Evolutionary conservation across 2,329 filamentous ascomycete species (phyloP), one percentile per base, ranked within the genome.

Genomic region (Fusarium scirpi): DNA sequence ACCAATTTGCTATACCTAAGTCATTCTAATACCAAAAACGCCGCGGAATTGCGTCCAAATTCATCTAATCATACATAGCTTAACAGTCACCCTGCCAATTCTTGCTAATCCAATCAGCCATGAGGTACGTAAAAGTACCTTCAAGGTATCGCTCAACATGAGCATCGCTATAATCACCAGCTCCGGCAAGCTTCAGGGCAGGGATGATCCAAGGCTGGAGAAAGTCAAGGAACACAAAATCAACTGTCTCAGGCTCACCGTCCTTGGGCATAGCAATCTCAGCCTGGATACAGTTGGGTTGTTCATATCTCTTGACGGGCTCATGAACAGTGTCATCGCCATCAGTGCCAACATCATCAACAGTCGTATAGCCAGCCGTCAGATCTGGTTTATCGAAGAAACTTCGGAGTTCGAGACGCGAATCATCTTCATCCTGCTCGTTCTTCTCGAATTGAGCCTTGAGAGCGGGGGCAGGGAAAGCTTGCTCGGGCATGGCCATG

Each of bases 211-310:
- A 97, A 12, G 90, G 90, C 80, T 96, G 87, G 38, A 98, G 90
- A 78, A 98, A 99, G 78, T 97, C 94, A 62, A 97, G 88, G 77
- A 97, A 99, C 16, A 98, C 90, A 10, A 99, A 79, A 78, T 98
- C 95, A 1, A 99, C 94, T 1, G 81, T 90, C 55, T 92, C 88
- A 0, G 93, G 92, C 18, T 87, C 83, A 8, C 78, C 84, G 8
- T 79, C 81, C 12, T 80, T 74, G 3, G 90, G 86, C 73, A 97
- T 92, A 3, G 80, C 84, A 71, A 92, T 86, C 62, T 88, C 81
- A 2, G 91, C 84, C 78, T 95, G 91, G 61, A 99, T 88, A 78
- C 90, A 93, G 79, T 98, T 98, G 9, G 96, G 95, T 8, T 95
- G 88, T 3, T 82, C 79, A 80, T 94, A 95, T 77, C 92, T 94